Base-by-base conservation (phyloP, 345 rosid species). In the Reutealis trisperma region DNA sequence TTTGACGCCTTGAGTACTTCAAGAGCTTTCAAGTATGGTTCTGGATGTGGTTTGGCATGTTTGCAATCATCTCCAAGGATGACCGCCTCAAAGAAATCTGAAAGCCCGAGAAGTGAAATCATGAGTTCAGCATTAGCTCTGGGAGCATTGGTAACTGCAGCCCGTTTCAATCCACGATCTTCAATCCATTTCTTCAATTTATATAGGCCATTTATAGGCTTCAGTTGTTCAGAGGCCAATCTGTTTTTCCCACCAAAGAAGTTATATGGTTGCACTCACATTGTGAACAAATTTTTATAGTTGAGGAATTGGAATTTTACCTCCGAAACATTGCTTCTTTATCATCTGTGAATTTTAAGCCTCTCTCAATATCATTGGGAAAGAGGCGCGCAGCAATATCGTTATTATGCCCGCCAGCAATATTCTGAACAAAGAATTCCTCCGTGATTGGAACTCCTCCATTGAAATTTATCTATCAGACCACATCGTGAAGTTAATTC, bases 101-200 rank as follows among this genome's bases (percentile, higher is more conserved):
- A 64, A 13, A 94, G 94, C 42, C 99, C 97, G 1, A 96, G 98
- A 62, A 71, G 86, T 3, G 94, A 82, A 78, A 94, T 90, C 83
- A 96, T 87, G 41, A 91, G 87, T 77, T 94, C 99, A n/a, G 97
- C 99, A 85, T 91, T 96, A 30, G 64, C 80, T 84, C 77, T 89
- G 0, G 99, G 97, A 51, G 99, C 96, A 82, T 96, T 96, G 15
- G 99, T 94, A 4, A 96, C 99, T 0, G 97, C 99, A 30, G 99
- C 99, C 4, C 94, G 87, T 84, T 90, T 96, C 86, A 93, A 65
- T 27, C 96, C 97, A 52, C 73, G 93, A 15, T 90, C 94, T 78
- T 96, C 94, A 41, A 96, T 77, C 98, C 98, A 94, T 83, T 96
- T 88, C 76, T 83, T 91, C 72, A 96, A 65, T 79, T 86, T 85